These are phyloP conservation scores for Aspergillus diversus DNA, from an alignment of 495 filamentous ascomycete species.

Conservation along the genomic window DNA sequence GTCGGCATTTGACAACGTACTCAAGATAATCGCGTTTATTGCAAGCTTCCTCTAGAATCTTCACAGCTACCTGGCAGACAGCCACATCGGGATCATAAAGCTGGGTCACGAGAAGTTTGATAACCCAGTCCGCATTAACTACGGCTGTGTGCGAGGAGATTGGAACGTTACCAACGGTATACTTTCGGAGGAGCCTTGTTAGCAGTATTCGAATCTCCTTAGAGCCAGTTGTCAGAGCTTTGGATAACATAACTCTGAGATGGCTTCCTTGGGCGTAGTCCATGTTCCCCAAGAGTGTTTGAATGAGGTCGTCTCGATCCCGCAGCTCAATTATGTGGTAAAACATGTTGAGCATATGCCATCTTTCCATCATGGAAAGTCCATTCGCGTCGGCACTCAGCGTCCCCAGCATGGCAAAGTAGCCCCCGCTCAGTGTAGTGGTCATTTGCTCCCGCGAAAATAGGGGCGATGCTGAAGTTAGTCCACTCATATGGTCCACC, in stretches of 20 bases:
- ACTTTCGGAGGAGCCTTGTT: conserved; percentile 81
- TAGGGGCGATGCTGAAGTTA: conserved; percentile 84
- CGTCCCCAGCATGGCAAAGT: conserved; percentile 89
- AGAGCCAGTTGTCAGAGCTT: conserved; percentile 86
- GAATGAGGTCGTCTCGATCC: conserved; percentile 87
- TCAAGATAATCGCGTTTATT: conserved; percentile 87
- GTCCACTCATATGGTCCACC: conserved; percentile 86
- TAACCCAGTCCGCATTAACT: conserved; percentile 84
- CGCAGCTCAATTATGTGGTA: conserved; percentile 94
- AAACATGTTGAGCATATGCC: conserved; percentile 99
- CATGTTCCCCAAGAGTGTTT: conserved; percentile 83
- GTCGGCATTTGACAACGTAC: conserved; percentile 93
- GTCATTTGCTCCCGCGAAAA: conserved; percentile 82
- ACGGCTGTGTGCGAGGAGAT: conserved; percentile 37
- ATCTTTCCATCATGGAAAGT: conserved; percentile 87
- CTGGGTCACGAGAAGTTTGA: conserved; percentile 92
- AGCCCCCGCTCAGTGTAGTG: conserved; percentile 85
- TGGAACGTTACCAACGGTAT: conserved; percentile 57
- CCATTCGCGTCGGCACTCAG: conserved; percentile 81
- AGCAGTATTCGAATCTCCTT: conserved; percentile 90
- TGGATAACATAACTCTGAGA: conserved; percentile 87
- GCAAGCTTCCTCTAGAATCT: conserved; percentile 96
- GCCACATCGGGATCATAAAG: conserved; percentile 96
- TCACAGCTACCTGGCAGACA: conserved; percentile 93
- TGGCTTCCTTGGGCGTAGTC: conserved; percentile 90